Base-by-base conservation (phyloP, 1,284 basidiomycete genomes). In the Cutaneotrichosporon mucoides region DNA sequence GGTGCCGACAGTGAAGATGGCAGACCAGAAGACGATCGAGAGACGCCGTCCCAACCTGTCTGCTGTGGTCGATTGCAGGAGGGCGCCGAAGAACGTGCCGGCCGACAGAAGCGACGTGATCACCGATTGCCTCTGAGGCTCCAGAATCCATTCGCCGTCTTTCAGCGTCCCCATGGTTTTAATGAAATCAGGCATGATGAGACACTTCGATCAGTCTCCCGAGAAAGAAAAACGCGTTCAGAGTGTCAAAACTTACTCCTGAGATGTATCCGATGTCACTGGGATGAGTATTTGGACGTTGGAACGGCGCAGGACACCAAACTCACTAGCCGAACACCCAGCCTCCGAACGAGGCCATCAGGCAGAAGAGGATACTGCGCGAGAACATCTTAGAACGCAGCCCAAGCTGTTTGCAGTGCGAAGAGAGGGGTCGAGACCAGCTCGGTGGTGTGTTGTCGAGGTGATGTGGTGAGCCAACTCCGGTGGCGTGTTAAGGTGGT, bases 11-110 rank as follows among this genome's bases (percentile, higher is more conserved):
- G 87, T 89, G 58, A 70, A 68, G 70, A 90, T 83, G 1, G 75
- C 84, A n/a, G 86, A 82, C 88, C 88, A 89, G 55, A 88, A 84
- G 46, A 88, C 80, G 69, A 90, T 88, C 4, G 87, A 88, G 4
- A 84, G 84, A 46, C 82, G 81, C 57, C 88, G 82, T 38, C 89
- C 88, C 59, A 87, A 82, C 36, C 85, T 79, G 69, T 91, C 89
- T 40, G 88, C 84, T 0, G 88, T 89, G 69, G 89, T 86, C 0
- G 87, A 70, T 46, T 60, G 59, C 6, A 57, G 53, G n/a, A 63
- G 44, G 11, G 62, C 62, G n/a, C 62, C 62, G 35, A 60, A 60
- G 50, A 60, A 63, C 0, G 62, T 63, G 2, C 62, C 62, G 9
- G 59, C 62, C 4, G 56, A 58, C 1, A 63, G 56, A 1, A 63